Conservation (phyloP, 2,329 filamentous ascomycete genomes). For the Scedosporium apiospermum region DNA sequence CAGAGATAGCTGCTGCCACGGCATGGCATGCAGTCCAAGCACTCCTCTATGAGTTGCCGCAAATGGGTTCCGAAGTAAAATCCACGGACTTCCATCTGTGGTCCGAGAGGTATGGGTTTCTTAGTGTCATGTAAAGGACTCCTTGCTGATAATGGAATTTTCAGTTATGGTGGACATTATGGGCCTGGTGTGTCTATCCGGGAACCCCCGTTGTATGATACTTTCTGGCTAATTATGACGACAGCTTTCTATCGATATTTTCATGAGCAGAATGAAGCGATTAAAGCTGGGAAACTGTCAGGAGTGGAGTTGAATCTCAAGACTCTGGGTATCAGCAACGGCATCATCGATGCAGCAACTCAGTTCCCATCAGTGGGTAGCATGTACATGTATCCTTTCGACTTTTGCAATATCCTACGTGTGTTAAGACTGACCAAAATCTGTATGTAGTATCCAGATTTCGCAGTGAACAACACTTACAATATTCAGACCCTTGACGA, state of each 20-base stretch:
- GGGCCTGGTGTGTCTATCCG: not conserved
- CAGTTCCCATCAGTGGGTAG: conserved; percentile 1
- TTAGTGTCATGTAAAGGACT: not conserved
- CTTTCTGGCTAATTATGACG: not conserved
- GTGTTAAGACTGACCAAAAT: not conserved
- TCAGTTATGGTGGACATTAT: conserved; percentile 6
- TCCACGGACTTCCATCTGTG: conserved; percentile 3
- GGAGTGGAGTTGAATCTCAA: conserved; percentile 39
- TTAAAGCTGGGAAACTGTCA: conserved; percentile 50
- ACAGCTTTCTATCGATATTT: conserved; percentile 4
- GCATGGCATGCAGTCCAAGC: conserved; percentile 3
- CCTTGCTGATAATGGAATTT: not conserved
- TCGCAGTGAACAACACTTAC: conserved; percentile 41
- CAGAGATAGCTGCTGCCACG: not conserved
- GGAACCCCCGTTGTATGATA: not conserved
- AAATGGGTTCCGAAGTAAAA: not conserved
- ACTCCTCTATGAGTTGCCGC: not conserved
- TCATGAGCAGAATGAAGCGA: conserved; percentile 41
- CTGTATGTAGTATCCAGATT: conserved; percentile 15
- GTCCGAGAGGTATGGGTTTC: conserved; percentile 1
- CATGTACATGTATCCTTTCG: not conserved
- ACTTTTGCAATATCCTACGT: not conserved
- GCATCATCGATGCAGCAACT: conserved; percentile 1
- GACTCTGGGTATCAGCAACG: conserved; percentile 7
- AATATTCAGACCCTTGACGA: conserved; percentile 15